Conservation (phyloP, 2,329 filamentous ascomycete genomes). For the Colletotrichum gloeosporioides region DNA sequence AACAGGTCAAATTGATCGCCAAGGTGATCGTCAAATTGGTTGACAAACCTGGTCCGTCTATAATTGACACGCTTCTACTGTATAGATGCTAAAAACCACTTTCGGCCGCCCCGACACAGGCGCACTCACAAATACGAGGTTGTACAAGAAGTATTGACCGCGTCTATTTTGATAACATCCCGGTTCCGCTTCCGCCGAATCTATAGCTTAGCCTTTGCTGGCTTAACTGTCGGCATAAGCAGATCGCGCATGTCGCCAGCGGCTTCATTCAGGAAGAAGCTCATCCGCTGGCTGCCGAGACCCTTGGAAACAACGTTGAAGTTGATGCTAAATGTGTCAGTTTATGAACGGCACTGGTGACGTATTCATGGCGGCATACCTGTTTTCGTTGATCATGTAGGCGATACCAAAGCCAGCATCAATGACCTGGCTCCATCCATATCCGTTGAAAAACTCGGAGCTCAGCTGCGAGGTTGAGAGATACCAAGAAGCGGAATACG, state of each 20-base stretch:
- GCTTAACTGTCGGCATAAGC: conserved; percentile 78
- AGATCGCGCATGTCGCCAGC: conserved; percentile 89
- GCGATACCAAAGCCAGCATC: conserved; percentile 96
- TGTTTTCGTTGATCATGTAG: conserved; percentile 99
- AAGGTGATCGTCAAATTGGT: background rate
- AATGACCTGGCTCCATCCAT: conserved; percentile 98
- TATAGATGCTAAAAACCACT: background rate
- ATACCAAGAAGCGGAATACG: conserved; percentile 88
- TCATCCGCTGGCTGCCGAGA: conserved; percentile 90
- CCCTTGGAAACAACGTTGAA: conserved; percentile 98
- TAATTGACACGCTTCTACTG: conserved; percentile 6
- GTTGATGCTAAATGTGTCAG: conserved; percentile 70
- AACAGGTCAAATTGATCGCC: background rate
- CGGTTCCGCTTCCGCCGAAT: background rate
- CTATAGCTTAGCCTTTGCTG: conserved; percentile 88
- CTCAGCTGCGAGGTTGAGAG: conserved; percentile 88
- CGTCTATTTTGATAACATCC: background rate
- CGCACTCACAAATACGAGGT: background rate
- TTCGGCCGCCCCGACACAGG: background rate
- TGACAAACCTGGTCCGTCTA: background rate
- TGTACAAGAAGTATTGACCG: background rate
- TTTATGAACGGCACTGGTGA: background rate
- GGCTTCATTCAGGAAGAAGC: conserved; percentile 93
- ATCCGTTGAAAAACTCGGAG: conserved; percentile 98
- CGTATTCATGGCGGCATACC: conserved; percentile 48